These are phyloP conservation scores for Amoeboaphelidium protococcarum DNA, from an alignment of 371 early-diverging fungal species.

Conservation along the genomic window DNA sequence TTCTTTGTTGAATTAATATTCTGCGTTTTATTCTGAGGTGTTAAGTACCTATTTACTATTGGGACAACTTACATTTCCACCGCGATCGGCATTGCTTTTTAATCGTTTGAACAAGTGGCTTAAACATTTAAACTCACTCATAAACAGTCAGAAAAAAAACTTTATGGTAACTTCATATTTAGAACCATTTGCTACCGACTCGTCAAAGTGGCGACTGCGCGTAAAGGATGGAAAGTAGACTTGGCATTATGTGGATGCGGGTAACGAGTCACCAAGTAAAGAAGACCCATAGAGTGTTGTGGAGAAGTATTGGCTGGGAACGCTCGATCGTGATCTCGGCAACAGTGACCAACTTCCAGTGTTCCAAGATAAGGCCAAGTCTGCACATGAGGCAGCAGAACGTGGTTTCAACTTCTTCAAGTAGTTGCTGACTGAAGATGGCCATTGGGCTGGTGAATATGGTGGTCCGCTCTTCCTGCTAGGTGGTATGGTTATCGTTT, in stretches of 20 bases:
- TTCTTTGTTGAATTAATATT: no score
- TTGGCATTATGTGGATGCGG: constrained; percentile 48
- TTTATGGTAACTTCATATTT: no score
- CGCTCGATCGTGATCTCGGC: constrained; percentile 6
- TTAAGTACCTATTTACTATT: no score
- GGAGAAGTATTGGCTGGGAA: constrained; percentile 74
- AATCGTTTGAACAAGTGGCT: no score
- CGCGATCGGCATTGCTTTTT: no score
- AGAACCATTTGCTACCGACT: constrained; percentile 31
- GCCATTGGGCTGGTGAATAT: constrained; percentile 90
- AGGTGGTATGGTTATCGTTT: constrained; percentile 57
- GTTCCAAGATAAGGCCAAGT: constrained; percentile 22
- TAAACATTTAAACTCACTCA: no score
- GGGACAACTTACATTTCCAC: no score
- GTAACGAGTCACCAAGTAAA: no score
- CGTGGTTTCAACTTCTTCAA: constrained; percentile 67
- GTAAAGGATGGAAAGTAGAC: constrained; percentile 62
- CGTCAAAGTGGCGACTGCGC: constrained; percentile 41
- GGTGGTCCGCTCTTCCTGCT: constrained; percentile 91
- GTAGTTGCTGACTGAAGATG: constrained; percentile 69
- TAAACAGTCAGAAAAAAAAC: no score
- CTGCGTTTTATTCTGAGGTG: no score
- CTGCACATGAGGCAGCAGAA: constrained; percentile 47
- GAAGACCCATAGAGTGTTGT: constrained; percentile 51
- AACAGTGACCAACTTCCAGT: no score